These are phyloP conservation scores for Trichoderma parareesei DNA, from an alignment of 495 filamentous ascomycete species.

Conservation along the genomic window DNA sequence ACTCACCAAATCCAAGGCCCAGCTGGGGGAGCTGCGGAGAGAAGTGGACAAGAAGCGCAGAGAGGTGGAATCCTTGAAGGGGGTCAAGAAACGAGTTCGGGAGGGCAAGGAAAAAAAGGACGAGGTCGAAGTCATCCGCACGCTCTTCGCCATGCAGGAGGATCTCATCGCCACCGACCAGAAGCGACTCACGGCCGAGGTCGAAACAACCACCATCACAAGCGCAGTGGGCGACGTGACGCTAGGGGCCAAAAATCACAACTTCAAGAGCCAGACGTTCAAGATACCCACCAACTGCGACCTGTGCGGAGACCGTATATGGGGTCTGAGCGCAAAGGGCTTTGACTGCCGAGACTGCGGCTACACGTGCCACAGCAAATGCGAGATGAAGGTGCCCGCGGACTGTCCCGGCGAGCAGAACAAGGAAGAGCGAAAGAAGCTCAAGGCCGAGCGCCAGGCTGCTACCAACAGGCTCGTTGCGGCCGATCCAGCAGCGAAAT, in stretches of 20 bases:
- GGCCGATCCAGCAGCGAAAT: slow-evolving; percentile 24
- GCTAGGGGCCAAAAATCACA: slow-evolving; percentile 83
- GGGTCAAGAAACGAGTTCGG: slow-evolving; percentile 61
- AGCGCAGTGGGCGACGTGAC: slow-evolving; percentile 82
- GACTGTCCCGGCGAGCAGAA: slow-evolving; percentile 88
- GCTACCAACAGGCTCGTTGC: slow-evolving; percentile 56
- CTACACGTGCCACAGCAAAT: slow-evolving; percentile 97
- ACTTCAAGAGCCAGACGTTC: slow-evolving; percentile 95
- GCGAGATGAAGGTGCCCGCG: slow-evolving; percentile 95
- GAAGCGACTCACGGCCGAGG: slow-evolving; percentile 76
- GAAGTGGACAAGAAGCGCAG: slow-evolving; percentile 76
- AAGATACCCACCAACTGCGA: slow-evolving; percentile 99
- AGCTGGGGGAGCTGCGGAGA: slow-evolving; percentile 66
- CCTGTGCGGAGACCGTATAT: slow-evolving; percentile 89
- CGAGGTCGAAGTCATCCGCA: slow-evolving; percentile 68
- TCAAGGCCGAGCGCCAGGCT: slow-evolving; percentile 75
- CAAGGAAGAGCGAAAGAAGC: slow-evolving; percentile 90
- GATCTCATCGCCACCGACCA: slow-evolving; percentile 79
- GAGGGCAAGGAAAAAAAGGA: slow-evolving; percentile 78
- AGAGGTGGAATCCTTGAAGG: slow-evolving; percentile 70
- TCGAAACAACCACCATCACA: slow-evolving; percentile 85
- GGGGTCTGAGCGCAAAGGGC: slow-evolving; percentile 92
- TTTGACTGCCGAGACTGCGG: slow-evolving; percentile 94
- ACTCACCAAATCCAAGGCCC: slow-evolving; percentile 78
- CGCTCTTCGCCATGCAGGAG: slow-evolving; percentile 74